Base-by-base conservation (phyloP, 345 rosid species). In the Populus simonii region DNA sequence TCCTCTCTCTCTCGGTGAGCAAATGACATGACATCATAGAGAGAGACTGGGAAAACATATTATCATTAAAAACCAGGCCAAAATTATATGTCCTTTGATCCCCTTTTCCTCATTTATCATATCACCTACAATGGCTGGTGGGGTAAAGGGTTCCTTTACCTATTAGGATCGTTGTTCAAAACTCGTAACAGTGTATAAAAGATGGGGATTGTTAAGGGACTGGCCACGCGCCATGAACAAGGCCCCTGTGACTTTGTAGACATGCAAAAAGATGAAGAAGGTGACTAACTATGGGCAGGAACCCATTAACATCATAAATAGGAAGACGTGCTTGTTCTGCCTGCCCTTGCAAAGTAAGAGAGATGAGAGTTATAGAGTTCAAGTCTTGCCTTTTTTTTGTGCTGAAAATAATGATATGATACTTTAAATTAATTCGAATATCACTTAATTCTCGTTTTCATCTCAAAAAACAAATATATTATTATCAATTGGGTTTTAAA, bases 31-130 rank as follows among this genome's bases (percentile, higher is more conserved):
- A 70, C 85, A 67, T 79, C 80, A 80, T 79, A 66, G 22, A 29
- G 13, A 31, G 13, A 65, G 38, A 55, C 36, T 72, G 25, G 36
- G 13, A 25, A 71, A 45, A 57, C 25, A 41, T 18, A 41, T 31
- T 77, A 72, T 68, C 76, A 61, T 76, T 33, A 66, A 45, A 70
- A 62, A 66, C 76, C 74, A 78, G 39, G 80, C 68, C 78, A 45
- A 63, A 66, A 45, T 55, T 5, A 57, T 25, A 53, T 72, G 85
- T 77, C 80, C 72, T 74, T 76, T 66, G 69, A 73, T 76, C 22
- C 77, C 62, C 49, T 79, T 76, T 57, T 18, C 66, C 79, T 82
- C 75, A 72, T 82, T 73, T 68, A 79, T 87, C 86, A 76, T 83
- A 62, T 82, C 87, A 84, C 73, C 27, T 75, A 57, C 82, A 55